Conservation (phyloP, 2,329 filamentous ascomycete genomes). For the Ophiostoma triangulosporum region DNA sequence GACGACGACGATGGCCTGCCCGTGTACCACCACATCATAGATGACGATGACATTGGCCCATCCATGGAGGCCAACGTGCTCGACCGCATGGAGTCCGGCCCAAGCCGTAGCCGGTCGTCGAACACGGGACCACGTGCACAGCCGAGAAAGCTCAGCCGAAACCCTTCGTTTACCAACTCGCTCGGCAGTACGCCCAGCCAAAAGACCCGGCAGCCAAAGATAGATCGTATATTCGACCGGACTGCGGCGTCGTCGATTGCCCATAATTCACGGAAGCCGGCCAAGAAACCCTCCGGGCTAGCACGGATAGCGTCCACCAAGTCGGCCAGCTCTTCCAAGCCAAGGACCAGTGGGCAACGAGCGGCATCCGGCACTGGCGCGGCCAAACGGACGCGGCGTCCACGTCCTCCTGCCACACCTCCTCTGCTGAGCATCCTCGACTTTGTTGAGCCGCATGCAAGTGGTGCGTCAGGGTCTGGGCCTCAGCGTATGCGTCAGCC, state of each 20-base stretch:
- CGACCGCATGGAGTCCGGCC: constrained; percentile 34
- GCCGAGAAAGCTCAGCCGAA: constrained; percentile 10
- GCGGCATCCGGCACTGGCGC: not conserved
- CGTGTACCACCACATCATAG: constrained; percentile 20
- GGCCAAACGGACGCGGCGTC: not conserved
- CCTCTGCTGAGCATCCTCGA: constrained; percentile 48
- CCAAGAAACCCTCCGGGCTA: not conserved
- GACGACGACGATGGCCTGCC: constrained; percentile 8
- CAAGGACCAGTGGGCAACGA: not conserved
- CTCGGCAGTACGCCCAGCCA: constrained; percentile 19
- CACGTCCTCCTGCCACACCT: constrained; percentile 15
- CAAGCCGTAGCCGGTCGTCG: constrained; percentile 24
- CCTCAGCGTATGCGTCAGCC: constrained; percentile 24
- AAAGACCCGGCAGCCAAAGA: constrained; percentile 21
- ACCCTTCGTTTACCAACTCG: constrained; percentile 16
- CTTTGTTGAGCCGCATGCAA: constrained; percentile 30
- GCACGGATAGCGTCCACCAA: not conserved
- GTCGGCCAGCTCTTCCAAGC: not conserved
- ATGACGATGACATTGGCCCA: constrained; percentile 33
- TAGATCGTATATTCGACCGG: constrained; percentile 17
- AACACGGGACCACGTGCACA: constrained; percentile 17
- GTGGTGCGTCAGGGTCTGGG: not conserved
- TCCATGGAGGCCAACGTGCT: constrained; percentile 38
- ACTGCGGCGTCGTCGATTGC: constrained; percentile 43
- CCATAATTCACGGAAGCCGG: not conserved